Base-by-base conservation (phyloP, 202 grass and related monocot genomes). In the Schoenoplectus triqueter region DNA sequence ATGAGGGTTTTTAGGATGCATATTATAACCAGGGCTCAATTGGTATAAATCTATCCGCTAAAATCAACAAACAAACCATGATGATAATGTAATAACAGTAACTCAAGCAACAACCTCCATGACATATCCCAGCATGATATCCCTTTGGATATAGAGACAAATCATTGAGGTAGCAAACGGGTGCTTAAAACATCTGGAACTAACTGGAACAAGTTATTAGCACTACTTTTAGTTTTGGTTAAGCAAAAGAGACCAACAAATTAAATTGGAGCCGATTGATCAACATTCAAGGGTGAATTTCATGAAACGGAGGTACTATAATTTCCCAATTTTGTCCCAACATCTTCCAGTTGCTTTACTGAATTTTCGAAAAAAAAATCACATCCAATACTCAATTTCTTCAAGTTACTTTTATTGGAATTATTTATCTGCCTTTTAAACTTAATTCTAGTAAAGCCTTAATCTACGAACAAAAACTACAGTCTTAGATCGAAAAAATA, bases 271-370 rank as follows among this genome's bases (percentile, higher is more conserved):
- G 49, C 46, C 6, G 17, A 18, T 78, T 39, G 22, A 78, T 78
- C 74, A 42, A 66, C 48, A 64, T 81, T 81, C 44, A 49, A 64
- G 62, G 45, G 45, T 1, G 40, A 13, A 64, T 81, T 49, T 49
- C 2, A 66, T 21, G 13, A 41, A 66, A 66, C 3, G 31, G 47
- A 80, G 77, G 22, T 40, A 56, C 47, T 46, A 45, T 5, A 59
- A 8, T 78, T 78, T 78, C 51, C 5, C 51, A 57, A 50, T 78
- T 54, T 55, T 56, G 2, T 13, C 54, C 48, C 46, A 18, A 54
- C 8, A 22, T n/a, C 54, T 42, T 39, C 55, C 75, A 80, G 42
- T 45, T 63, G 6, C 0, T 6, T 21, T 52, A 49, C 15, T 50
- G 17, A 10, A 21, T 51, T 51, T 73, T 2, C 7, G 5, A 45